phyloP scores from a whole-genome alignment of 2,329 filamentous ascomycete species.

The Beauveria pseudobassiana region DNA sequence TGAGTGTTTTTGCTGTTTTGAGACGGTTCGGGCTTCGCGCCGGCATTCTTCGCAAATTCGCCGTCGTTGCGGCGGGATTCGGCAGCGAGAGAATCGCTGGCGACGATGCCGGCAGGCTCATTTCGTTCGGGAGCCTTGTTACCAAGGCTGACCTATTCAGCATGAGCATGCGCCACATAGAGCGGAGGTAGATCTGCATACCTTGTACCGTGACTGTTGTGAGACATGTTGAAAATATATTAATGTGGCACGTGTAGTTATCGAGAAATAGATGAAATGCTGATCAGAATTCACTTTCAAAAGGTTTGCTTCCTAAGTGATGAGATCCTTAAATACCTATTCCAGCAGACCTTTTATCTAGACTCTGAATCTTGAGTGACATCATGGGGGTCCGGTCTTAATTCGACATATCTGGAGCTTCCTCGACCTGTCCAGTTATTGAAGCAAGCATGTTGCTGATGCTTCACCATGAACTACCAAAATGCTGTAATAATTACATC shows the following conservation, averaged over 20 bases:
- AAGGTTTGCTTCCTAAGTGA: not conserved
- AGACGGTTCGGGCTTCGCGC: constrained; percentile 26
- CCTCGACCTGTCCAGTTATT: not conserved
- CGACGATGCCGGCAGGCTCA: constrained; percentile 58
- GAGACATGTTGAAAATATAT: not conserved
- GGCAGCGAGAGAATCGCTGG: constrained; percentile 65
- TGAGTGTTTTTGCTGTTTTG: not conserved
- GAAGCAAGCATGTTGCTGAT: not conserved
- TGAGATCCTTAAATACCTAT: not conserved
- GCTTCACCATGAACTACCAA: not conserved
- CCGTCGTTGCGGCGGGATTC: constrained; percentile 58
- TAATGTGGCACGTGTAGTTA: not conserved
- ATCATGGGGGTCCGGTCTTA: not conserved
- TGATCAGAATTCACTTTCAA: no score
- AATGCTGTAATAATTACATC: constrained; percentile 5
- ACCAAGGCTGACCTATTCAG: constrained; percentile 36
- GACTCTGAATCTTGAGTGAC: not conserved
- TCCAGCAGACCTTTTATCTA: no score
- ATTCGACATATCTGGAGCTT: not conserved
- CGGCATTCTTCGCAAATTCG: constrained; percentile 52
- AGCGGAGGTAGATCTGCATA: not conserved
- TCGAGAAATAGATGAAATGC: not conserved
- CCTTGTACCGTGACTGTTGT: constrained; percentile 1
- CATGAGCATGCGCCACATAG: not conserved
- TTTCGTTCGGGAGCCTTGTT: constrained; percentile 40